Conservation (phyloP, 495 filamentous ascomycete genomes). For the Hypoxylon subgilvum region DNA sequence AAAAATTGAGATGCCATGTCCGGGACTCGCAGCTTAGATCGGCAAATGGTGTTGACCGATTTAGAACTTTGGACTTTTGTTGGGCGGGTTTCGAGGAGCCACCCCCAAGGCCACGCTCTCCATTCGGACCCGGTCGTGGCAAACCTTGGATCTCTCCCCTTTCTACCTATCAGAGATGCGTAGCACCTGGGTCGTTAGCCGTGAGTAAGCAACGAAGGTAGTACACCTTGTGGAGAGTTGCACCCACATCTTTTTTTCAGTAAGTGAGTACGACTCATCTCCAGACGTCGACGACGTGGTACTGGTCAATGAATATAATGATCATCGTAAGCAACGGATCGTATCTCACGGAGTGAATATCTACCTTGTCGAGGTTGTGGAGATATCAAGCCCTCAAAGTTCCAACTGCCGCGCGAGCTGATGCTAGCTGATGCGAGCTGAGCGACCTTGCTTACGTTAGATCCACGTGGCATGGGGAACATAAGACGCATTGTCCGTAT, state of each 20-base stretch:
- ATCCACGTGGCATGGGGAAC: constrained; percentile 30
- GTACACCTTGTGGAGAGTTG: neutral
- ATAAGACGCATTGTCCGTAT: constrained; percentile 25
- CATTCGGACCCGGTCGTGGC: no score
- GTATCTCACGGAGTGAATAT: no score
- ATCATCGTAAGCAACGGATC: no score
- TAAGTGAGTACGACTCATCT: no score
- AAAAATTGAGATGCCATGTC: no score
- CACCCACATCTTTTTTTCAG: no score
- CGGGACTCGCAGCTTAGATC: no score
- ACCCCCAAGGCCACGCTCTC: constrained; percentile 20
- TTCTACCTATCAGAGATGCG: neutral
- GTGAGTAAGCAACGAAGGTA: constrained; percentile 3
- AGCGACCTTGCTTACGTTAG: constrained; percentile 19
- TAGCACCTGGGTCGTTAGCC: constrained; percentile 22
- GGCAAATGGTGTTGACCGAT: no score
- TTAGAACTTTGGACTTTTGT: constrained; percentile 8
- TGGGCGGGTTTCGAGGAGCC: constrained; percentile 18
- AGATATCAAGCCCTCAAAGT: neutral
- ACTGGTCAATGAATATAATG: no score
- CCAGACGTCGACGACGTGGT: no score
- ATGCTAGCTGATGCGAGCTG: constrained; percentile 2
- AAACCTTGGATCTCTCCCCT: neutral
- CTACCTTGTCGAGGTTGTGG: neutral
- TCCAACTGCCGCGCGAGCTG: constrained; percentile 20